Conservation (phyloP, 192 early-diverging fungal species). For the Coemansia sp. region DNA sequence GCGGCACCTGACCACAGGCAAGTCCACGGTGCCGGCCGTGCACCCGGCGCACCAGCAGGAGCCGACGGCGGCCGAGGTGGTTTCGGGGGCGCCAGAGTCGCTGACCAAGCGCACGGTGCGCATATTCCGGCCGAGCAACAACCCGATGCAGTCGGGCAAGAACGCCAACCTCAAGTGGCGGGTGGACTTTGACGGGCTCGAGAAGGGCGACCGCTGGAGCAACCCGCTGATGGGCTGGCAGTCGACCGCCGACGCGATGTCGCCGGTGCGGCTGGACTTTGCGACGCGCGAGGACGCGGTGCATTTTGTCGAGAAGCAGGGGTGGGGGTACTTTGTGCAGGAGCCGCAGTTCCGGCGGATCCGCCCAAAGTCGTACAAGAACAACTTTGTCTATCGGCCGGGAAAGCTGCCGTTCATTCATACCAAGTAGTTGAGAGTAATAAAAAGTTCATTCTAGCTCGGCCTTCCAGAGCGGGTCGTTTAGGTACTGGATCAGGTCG, state of each 20-base stretch:
- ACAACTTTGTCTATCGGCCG: constrained; percentile 87
- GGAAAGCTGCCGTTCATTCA: constrained; percentile 75
- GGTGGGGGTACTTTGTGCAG: constrained; percentile 88
- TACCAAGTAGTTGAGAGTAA: constrained; percentile 64
- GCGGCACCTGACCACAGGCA: background rate
- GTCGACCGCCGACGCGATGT: constrained; percentile 73
- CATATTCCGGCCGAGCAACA: constrained; percentile 78
- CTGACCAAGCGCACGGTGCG: constrained; percentile 72
- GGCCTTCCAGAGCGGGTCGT: constrained; percentile 77
- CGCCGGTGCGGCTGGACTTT: constrained; percentile 82
- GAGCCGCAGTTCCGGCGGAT: constrained; percentile 80
- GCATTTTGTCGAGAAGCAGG: constrained; percentile 93
- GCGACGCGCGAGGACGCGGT: constrained; percentile 81
- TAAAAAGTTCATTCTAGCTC: constrained; percentile 15
- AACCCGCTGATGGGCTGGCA: constrained; percentile 94
- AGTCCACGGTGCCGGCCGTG: constrained; percentile 10
- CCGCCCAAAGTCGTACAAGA: constrained; percentile 80
- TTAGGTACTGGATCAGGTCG: constrained; percentile 82
- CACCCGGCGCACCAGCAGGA: constrained; percentile 49
- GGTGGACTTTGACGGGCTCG: constrained; percentile 83
- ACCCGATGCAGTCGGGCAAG: constrained; percentile 81
- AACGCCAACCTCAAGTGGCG: constrained; percentile 78
- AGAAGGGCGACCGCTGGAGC: constrained; percentile 78
- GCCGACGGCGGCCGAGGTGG: constrained; percentile 37
- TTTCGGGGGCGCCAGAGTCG: constrained; percentile 50